Conservation (phyloP, 257 asterid species). For the Eustoma russellianum region DNA sequence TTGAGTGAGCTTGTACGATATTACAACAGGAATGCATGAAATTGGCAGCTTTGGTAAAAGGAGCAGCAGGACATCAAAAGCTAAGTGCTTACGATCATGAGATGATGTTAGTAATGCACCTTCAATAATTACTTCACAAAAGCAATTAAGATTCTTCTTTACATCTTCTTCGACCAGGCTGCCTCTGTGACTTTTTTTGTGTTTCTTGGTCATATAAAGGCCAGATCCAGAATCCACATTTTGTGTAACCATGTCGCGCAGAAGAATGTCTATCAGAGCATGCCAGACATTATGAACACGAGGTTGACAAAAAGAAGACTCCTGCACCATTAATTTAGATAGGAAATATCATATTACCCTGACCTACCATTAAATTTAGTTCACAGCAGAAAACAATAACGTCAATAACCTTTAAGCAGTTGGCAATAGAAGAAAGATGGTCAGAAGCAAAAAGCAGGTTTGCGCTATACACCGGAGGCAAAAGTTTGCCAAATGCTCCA, state of each 20-base stretch:
- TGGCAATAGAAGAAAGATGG: constrained; percentile 46
- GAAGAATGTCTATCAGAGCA: constrained; percentile 51
- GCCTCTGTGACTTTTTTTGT: constrained; percentile 57
- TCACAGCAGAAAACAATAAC: constrained; percentile 9
- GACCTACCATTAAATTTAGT: neutral
- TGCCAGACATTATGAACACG: constrained; percentile 85
- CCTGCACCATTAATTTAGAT: constrained; percentile 44
- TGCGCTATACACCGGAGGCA: constrained; percentile 68
- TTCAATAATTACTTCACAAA: constrained; percentile 71
- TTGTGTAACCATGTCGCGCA: constrained; percentile 50
- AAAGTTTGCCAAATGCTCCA: constrained; percentile 47
- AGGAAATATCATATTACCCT: constrained; percentile 9
- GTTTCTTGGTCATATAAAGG: constrained; percentile 50
- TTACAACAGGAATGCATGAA: constrained; percentile 36
- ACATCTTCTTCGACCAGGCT: constrained; percentile 62
- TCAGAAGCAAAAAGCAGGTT: constrained; percentile 49
- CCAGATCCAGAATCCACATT: constrained; percentile 44
- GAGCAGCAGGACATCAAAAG: constrained; percentile 62
- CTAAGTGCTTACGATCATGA: constrained; percentile 89
- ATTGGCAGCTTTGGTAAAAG: constrained; percentile 72
- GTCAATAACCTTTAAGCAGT: constrained; percentile 72
- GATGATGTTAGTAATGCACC: constrained; percentile 80
- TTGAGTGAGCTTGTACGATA: constrained; percentile 77
- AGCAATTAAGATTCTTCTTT: constrained; percentile 50
- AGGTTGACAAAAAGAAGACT: constrained; percentile 90